Base-by-base conservation (phyloP, 116 monocot genomes). In the Papilionanthe hybrid region DNA sequence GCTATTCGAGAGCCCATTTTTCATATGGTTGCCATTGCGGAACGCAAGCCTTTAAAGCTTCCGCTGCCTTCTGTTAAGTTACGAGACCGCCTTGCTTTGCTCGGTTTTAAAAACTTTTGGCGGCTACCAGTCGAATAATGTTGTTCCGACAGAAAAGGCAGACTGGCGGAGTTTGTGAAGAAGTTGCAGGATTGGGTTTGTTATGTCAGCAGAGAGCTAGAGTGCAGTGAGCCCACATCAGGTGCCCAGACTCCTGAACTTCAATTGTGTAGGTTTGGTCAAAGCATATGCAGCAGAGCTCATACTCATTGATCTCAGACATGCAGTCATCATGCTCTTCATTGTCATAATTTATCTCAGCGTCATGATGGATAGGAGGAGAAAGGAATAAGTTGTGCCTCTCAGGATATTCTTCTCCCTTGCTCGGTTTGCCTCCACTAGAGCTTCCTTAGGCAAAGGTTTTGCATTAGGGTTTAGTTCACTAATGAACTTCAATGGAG, bases 211-310 rank as follows among this genome's bases (percentile, higher is more conserved):
- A 95, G 4, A 95, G 80, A 2, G 92, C 89, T 58, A 95, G 75
- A 23, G 83, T 95, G 89, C 95, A 95, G 65, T 86, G 81, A 3
- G 92, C 92, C 56, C 95, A 95, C 95, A 95, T 92, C 82, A 88
- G 89, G 77, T 95, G 95, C 37, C 95, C 95, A 32, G 92, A 95
- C 48, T 89, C 89, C 80, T 75, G 79, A 18, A 92, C 92, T 86
- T 91, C 92, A 45, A 95, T 91, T 28, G 89, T 89, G 85, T 92
- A 95, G 32, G 60, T 72, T 83, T 91, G 91, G 75, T 95, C 95
- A 65, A 95, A 95, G 81, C 95, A 95, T 78, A 95, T 95, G 85
- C 89, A 84, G 81, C 95, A 95, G 25, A 92, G 83, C 69, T 95
- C 95, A 5, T 42, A n/a, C 13, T 88, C 91, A 32, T 74, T 83